Conservation (phyloP, 805 yeast genomes). For the Blastobotrys peoriensis region DNA sequence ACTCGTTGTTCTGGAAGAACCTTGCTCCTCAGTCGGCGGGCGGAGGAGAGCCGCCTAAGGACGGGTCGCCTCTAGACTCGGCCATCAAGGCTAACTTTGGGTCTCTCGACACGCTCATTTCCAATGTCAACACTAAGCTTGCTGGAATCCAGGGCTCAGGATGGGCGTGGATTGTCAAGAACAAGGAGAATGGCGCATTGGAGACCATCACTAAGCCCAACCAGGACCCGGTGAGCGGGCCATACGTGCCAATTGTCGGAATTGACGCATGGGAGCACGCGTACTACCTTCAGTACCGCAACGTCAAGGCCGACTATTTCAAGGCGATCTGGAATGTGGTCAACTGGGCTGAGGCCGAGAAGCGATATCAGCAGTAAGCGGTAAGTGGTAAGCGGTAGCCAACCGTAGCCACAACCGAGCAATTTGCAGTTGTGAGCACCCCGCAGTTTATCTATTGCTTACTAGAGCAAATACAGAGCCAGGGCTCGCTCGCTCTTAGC, state of each 20-base stretch:
- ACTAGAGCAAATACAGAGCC: too few relatives aligned
- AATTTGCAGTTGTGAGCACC: background rate
- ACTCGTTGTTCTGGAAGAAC: slow-evolving; percentile 81
- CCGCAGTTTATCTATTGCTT: background rate
- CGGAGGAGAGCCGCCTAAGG: slow-evolving; percentile 63
- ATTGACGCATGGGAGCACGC: slow-evolving; percentile 98
- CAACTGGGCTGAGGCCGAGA: slow-evolving; percentile 88
- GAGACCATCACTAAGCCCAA: slow-evolving; percentile 77
- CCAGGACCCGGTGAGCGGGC: slow-evolving; percentile 78
- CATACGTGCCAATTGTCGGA: slow-evolving; percentile 70
- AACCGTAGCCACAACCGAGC: too few relatives aligned
- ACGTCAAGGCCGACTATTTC: slow-evolving; percentile 87
- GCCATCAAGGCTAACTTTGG: slow-evolving; percentile 65
- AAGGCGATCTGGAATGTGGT: slow-evolving; percentile 91
- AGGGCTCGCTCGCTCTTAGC: too few relatives aligned
- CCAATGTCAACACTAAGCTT: slow-evolving; percentile 57
- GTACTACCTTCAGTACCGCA: slow-evolving; percentile 87
- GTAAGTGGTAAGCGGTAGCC: too few relatives aligned
- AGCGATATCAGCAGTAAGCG: slow-evolving; percentile 35
- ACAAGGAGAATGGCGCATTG: slow-evolving; percentile 59
- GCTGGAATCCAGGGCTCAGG: slow-evolving; percentile 95
- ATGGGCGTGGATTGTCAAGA: slow-evolving; percentile 88
- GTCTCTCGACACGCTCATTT: slow-evolving; percentile 59
- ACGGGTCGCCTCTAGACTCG: slow-evolving; percentile 50
- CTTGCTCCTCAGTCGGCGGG: slow-evolving; percentile 68